phyloP scores from a whole-genome alignment of 2,329 filamentous ascomycete genomes.

The Talaromyces sp. region DNA sequence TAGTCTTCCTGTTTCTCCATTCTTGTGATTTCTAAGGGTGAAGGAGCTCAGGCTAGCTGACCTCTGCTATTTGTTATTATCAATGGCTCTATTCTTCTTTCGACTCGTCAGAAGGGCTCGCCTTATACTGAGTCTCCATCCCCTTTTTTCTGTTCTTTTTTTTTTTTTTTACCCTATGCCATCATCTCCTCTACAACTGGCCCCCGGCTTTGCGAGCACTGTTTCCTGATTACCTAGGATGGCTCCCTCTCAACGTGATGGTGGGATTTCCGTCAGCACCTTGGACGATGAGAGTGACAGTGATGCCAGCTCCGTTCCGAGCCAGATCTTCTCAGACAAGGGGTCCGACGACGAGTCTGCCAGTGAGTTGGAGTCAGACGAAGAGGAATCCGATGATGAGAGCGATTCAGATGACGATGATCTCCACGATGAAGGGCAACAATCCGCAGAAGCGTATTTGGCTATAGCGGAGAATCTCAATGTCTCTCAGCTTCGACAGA shows the following conservation, averaged over 20 bases:
- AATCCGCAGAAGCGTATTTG: not conserved
- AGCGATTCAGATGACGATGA: constrained; percentile 18
- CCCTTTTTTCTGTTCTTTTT: not conserved
- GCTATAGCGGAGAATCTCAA: constrained; percentile 26
- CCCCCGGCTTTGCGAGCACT: not conserved
- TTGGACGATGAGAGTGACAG: constrained; percentile 21
- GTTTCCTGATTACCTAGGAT: not conserved
- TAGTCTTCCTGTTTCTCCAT: not conserved
- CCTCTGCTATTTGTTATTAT: too few relatives aligned
- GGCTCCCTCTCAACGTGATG: not conserved
- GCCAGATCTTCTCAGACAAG: constrained; percentile 15
- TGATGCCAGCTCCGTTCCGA: constrained; percentile 21
- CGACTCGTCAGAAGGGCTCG: not conserved
- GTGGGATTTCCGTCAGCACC: not conserved
- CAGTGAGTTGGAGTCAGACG: not conserved
- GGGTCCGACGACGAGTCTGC: not conserved
- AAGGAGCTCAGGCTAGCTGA: too few relatives aligned
- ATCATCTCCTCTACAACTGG: not conserved
- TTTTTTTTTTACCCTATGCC: not conserved
- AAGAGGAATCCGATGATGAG: constrained; percentile 18
- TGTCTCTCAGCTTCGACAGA: constrained; percentile 27
- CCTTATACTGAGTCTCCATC: not conserved
- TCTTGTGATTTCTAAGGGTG: not conserved
- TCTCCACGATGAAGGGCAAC: constrained; percentile 9
- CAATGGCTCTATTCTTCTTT: too few relatives aligned